These are phyloP conservation scores for Fusarium goolgardi DNA, from an alignment of 2,329 filamentous ascomycete genomes.

Conservation along the genomic window DNA sequence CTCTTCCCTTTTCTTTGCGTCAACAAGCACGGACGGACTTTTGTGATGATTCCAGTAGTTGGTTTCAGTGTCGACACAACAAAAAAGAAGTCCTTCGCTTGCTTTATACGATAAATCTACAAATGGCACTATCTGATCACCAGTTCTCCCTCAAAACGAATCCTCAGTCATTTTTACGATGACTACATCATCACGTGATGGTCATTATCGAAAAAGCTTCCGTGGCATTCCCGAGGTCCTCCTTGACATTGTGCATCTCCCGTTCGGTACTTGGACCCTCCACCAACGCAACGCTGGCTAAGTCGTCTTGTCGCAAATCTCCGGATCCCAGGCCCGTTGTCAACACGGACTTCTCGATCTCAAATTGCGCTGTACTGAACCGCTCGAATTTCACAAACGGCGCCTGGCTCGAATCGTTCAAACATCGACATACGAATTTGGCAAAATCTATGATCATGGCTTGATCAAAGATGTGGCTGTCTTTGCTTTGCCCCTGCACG, in stretches of 20 bases:
- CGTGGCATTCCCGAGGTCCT: slow-evolving; percentile 46
- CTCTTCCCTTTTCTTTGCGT: slow-evolving; percentile 23
- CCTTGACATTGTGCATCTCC: slow-evolving; percentile 43
- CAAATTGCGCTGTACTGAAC: too few species aligned
- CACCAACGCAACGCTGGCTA: slow-evolving; percentile 25
- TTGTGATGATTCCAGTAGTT: slow-evolving; percentile 32
- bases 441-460: slow-evolving; percentile 9
- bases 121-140: not conserved
- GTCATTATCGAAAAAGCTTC: slow-evolving; percentile 27
- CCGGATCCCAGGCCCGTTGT: not conserved
- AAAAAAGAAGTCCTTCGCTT: not conserved
- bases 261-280: slow-evolving; percentile 44
- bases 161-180: not conserved
- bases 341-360: not conserved
- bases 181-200: slow-evolving; percentile 25
- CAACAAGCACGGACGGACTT: slow-evolving; percentile 41
- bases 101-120: not conserved
- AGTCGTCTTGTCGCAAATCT: slow-evolving; percentile 28
- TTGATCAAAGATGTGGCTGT: slow-evolving; percentile 36
- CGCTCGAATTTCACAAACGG: not conserved
- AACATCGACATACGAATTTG: slow-evolving; percentile 4
- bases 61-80: not conserved
- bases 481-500: slow-evolving; percentile 44
- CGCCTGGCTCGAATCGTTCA: not conserved
- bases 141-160: not conserved